phyloP scores from a whole-genome alignment of 768 basidiomycete genomes.

The Boletus pseudopeckii region DNA sequence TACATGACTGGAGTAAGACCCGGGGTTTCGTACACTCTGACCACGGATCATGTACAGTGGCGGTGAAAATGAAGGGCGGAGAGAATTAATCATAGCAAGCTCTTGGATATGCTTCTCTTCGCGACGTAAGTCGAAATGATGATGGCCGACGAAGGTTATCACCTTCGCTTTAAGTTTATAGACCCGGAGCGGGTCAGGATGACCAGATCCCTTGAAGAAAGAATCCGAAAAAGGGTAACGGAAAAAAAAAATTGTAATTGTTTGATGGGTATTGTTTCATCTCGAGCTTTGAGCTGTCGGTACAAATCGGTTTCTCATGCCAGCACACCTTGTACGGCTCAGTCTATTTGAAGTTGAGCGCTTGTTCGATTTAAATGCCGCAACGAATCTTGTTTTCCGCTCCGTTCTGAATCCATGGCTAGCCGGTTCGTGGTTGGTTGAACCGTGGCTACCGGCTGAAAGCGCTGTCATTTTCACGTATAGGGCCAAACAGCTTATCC shows the following conservation, averaged over 20 bases:
- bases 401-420: conserved; percentile 13
- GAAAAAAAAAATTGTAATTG: not conserved
- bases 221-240: conserved; percentile 9
- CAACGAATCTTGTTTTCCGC: conserved; percentile 15
- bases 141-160: conserved; percentile 27
- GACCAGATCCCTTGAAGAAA: conserved; percentile 12
- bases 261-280: conserved; percentile 17
- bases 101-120: conserved; percentile 14
- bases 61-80: too few relatives aligned
- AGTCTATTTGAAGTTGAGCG: conserved; percentile 1
- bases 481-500: conserved; percentile 17
- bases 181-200: not conserved
- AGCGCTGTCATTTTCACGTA: conserved; percentile 17
- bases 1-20: not conserved
- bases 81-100: not conserved
- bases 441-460: conserved; percentile 23
- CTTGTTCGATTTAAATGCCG: conserved; percentile 9
- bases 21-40: not conserved
- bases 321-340: conserved; percentile 5
- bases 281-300: conserved; percentile 14
- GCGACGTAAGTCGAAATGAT: conserved; percentile 8
- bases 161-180: conserved; percentile 19
- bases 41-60: not conserved
- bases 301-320: conserved; percentile 16
- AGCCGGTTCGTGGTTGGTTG: conserved; percentile 6